Base-by-base conservation (phyloP, 1,284 basidiomycete species). In the Rhodofomes roseus region DNA sequence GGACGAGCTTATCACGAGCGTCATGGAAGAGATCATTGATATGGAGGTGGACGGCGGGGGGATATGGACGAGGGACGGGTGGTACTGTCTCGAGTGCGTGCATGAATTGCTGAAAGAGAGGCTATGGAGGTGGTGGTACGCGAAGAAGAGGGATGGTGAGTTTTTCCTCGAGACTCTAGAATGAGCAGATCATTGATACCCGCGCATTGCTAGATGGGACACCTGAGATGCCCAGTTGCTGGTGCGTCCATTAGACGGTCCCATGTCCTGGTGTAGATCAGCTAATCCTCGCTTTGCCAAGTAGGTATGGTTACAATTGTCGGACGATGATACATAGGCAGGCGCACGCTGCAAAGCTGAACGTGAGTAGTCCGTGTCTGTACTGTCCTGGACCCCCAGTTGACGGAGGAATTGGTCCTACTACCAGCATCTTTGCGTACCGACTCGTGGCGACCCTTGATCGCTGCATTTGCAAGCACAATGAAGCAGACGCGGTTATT, bases 261-360 rank as follows among this genome's bases (percentile, higher is more conserved):
- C 11, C 8, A 5, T 5, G 31, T 34, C 11, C 31, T 34, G 5
- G 4, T 5, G 31, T 34, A 34, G 31, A 34, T 4, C 11, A 11
- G 11, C 5, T 25, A 34, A 29, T 51, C 14, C 9, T 36, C 31
- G 23, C 43, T 6, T 18, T 6, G 9, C 12, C 6, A 18, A 23
- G n/a, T 34, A 68, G 68, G 67, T 68, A 73, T 51, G 72, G 72
- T 12, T 73, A 68, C 41, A 68, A 71, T 41, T 73, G 72, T 51
- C 66, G 72, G n/a, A 73, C 72, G 20, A 69, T 71, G 64, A 59
- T 61, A 3, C 69, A 70, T 55, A 66, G 53, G 25, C 4, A 14
- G 4, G 14, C 18, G 2, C 72, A 73, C 52, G 71, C 70, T 2
- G 8, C 34, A 29, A 67, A 61, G 48, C 62, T 73, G 48, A 72